Conservation (phyloP, 1,139 yeast genomes). For the Saccharomyces hybrid region DNA sequence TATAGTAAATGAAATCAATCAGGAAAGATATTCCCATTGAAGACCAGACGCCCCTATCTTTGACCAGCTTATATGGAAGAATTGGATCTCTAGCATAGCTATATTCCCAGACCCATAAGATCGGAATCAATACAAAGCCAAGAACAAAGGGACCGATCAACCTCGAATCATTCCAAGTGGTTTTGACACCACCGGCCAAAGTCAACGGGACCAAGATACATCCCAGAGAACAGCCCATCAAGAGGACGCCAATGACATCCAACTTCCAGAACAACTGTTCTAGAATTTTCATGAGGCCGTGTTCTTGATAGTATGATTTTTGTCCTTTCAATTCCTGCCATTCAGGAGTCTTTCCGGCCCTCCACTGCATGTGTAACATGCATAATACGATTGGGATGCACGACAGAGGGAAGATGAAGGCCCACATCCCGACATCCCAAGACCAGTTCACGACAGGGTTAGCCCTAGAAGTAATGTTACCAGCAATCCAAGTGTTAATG, state of each 20-base stretch:
- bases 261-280: constrained; percentile 39
- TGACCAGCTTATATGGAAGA: constrained; percentile 48
- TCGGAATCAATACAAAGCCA: constrained; percentile 52
- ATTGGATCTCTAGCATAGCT: constrained; percentile 48
- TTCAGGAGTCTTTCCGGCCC: constrained; percentile 46
- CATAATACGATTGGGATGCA: constrained; percentile 51
- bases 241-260: constrained; percentile 48
- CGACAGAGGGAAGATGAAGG: constrained; percentile 60
- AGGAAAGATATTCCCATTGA: constrained; percentile 40
- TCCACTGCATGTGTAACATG: constrained; percentile 47
- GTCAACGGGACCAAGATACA: constrained; percentile 45
- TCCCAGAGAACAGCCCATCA: constrained; percentile 46
- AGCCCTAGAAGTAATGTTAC: constrained; percentile 42
- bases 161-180: constrained; percentile 48
- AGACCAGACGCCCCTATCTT: constrained; percentile 64
- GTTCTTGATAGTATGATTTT: constrained; percentile 26
- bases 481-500: constrained; percentile 71
- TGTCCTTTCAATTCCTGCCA: constrained; percentile 33
- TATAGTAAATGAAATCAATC: constrained; percentile 49
- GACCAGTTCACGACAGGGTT: constrained; percentile 45
- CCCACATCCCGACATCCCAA: constrained; percentile 77
- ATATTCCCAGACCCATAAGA: constrained; percentile 48
- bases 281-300: constrained; percentile 22
- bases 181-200: constrained; percentile 50
- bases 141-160: constrained; percentile 58